Percentiles rank a stretch among this genome's conserved stretches.
Evolutionary conservation across 371 early-diverging fungal species (phyloP).

Genomic region (Nematocida ironsii): DNA sequence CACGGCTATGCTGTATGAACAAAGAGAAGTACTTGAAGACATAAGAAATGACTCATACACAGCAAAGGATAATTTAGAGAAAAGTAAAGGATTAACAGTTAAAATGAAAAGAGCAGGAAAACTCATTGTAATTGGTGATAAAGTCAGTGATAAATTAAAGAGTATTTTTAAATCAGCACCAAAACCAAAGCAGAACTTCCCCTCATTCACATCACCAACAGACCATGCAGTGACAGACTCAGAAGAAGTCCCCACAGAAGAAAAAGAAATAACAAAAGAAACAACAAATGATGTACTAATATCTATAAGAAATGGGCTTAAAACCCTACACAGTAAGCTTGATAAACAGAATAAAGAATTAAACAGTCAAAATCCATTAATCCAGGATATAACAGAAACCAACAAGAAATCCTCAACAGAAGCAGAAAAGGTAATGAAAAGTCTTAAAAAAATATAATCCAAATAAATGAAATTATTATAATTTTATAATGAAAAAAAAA

Average conservation of each 20-base stretch:
- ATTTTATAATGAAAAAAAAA: slow-evolving; percentile 14
- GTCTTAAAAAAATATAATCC: slow-evolving; percentile 33
- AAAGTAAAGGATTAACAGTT: slow-evolving; percentile 28
- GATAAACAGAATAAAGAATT: slow-evolving; percentile 40
- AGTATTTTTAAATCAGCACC: slow-evolving; percentile 26
- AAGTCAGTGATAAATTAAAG: slow-evolving; percentile 47
- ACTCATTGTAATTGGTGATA: slow-evolving; percentile 48
- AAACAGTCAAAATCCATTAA: slow-evolving; percentile 42
- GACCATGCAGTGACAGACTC: neutral
- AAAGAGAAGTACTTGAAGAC: slow-evolving; percentile 50
- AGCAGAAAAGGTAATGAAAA: slow-evolving; percentile 47
- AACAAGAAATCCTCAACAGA: slow-evolving; percentile 32
- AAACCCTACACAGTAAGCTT: slow-evolving; percentile 26
- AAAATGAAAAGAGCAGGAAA: slow-evolving; percentile 58
- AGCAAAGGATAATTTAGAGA: slow-evolving; percentile 25
- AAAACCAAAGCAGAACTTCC: slow-evolving; percentile 4
- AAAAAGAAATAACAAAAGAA: slow-evolving; percentile 22
- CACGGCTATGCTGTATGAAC: slow-evolving; percentile 40
- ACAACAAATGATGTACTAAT: slow-evolving; percentile 39
- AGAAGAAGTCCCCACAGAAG: neutral
- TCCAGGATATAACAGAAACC: slow-evolving; percentile 45
- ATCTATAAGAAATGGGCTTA: slow-evolving; percentile 42
- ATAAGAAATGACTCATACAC: slow-evolving; percentile 33
- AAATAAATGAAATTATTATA: neutral
- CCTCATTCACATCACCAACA: neutral